These are phyloP conservation scores for Trebouxia sp. DNA, from an alignment of 139 green algal species.

Conservation along the genomic window DNA sequence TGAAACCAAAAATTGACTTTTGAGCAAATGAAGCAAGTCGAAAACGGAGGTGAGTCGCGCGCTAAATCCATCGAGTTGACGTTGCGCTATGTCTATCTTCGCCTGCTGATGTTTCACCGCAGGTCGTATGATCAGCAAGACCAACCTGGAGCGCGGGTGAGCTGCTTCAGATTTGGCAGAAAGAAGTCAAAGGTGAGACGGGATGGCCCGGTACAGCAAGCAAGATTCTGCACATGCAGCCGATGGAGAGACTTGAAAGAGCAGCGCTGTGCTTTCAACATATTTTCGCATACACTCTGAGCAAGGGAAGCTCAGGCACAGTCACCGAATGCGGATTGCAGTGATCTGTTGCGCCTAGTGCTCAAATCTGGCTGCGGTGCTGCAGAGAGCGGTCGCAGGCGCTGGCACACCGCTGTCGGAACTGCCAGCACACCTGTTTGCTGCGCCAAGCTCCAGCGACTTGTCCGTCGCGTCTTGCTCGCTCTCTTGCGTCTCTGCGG, in stretches of 20 bases:
- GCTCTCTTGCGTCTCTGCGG: background rate
- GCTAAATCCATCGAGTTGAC: background rate
- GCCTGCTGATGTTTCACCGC: background rate
- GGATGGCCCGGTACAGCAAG: no score
- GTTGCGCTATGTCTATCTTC: background rate
- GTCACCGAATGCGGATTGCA: no score
- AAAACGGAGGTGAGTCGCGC: no score
- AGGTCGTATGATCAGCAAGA: conserved; percentile 17
- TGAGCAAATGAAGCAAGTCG: no score
- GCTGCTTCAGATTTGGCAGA: conserved; percentile 11
- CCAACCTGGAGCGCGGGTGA: background rate
- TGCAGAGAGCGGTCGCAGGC: background rate
- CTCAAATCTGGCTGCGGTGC: no score
- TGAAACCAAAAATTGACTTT: no score
- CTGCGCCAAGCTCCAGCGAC: background rate
- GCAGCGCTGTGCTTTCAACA: background rate
- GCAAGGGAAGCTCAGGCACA: no score
- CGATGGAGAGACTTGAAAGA: background rate
- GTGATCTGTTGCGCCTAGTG: no score
- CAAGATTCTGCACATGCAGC: background rate
- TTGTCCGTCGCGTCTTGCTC: conserved; percentile 24
- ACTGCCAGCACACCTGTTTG: background rate
- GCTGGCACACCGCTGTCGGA: background rate
- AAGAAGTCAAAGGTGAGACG: background rate
- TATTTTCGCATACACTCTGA: no score